Evolutionary conservation across 2,329 filamentous ascomycete species (phyloP), one percentile per base, ranked within the genome.

Genomic region (Ceratocystis papillata): DNA sequence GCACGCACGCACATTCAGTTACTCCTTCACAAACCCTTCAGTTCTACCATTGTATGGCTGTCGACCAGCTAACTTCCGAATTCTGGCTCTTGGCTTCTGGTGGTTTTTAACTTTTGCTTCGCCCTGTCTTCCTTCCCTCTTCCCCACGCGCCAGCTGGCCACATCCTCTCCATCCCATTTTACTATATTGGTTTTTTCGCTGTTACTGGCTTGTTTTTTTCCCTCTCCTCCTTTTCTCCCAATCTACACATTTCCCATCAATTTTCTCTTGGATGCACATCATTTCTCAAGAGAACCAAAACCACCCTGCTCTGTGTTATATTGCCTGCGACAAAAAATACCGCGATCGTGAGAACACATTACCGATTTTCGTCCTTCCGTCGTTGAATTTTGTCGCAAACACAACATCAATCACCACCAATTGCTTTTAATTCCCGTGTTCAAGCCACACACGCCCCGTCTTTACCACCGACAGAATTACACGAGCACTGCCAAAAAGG

Each of bases 71-170:
- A 41, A 41, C 37, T 1, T 41, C 3, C 37, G 4, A 30, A 22
- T 30, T 44, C 48, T 53, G 48, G 8, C 48, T 45, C 15, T 53
- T 64, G 46, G 30, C 22, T 50, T 41, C 28, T 62, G 50, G 50
- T 37, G 25, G 22, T 48, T 12, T 25, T 55, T 55, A 15, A 57
- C 10, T 46, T 65, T 25, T 55, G 33, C 64, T 45, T 62, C 59
- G 44, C 44, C 60, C 44, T 44, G 8, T 17, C 41, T 46, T 65
- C 57, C 59, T 53, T 41, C 57, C 30, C 46, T 28, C 41, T n/a
- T 53, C 33, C 55, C 63, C 63, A 61, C 37, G 66, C 66, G 62
- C 62, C 59, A 64, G 50, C 57, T 67, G 57, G 55, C 57, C 66
- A 64, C 57, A 61, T 46, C 60, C 17, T 41, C 5, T 41, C 60